Percentiles rank a stretch among this genome's conserved stretches.
Evolutionary conservation across 352 stramenopile genomes (phyloP).

Genomic region (Globisporangium radiosum): DNA sequence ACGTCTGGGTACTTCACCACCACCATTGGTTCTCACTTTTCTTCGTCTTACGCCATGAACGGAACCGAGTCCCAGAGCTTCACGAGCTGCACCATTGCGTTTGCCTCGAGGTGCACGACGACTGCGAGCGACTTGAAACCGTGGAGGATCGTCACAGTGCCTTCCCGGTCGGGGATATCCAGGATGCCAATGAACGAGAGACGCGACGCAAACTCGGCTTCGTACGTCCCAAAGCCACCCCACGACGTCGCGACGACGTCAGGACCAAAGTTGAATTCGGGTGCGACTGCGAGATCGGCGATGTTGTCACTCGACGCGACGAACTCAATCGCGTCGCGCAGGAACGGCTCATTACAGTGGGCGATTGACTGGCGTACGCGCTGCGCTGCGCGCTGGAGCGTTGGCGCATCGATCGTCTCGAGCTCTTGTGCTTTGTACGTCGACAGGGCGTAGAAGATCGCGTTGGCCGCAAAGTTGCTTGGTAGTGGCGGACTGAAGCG

Average conservation of each 20-base stretch:
- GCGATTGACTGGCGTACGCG: constrained; percentile 42
- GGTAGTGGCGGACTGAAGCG: constrained; percentile 38
- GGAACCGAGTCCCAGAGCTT: constrained; percentile 19
- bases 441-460: constrained; percentile 47
- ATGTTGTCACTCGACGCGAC: constrained; percentile 24
- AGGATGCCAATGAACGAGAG: constrained; percentile 35
- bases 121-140: constrained; percentile 30
- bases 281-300: constrained; percentile 27
- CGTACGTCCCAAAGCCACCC: constrained; percentile 55
- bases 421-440: constrained; percentile 26
- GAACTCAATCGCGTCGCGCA: constrained; percentile 50
- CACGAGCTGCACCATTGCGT: constrained; percentile 29
- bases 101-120: constrained; percentile 31
- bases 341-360: constrained; percentile 24
- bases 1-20: too few species aligned
- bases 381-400: constrained; percentile 20
- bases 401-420: constrained; percentile 6
- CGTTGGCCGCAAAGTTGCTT: constrained; percentile 39
- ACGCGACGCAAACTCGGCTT: constrained; percentile 34
- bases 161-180: constrained; percentile 26
- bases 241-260: constrained; percentile 63
- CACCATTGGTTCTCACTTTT: too few species aligned
- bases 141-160: constrained; percentile 37
- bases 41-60: neutral
- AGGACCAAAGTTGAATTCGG: constrained; percentile 38